phyloP scores from a whole-genome alignment of 78 protist species.

The Dictyostelium capitatum region DNA sequence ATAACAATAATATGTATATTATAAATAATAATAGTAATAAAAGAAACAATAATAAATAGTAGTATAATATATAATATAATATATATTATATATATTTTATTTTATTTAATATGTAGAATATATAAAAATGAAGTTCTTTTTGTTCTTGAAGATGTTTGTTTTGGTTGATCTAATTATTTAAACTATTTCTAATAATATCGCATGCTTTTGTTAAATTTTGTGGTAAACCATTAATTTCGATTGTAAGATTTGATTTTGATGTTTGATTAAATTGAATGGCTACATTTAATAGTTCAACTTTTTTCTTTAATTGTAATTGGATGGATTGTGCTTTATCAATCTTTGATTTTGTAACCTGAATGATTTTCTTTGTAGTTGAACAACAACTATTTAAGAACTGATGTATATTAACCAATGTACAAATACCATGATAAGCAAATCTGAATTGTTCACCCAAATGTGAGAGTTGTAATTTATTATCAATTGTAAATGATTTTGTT shows the following conservation, averaged over 20 bases:
- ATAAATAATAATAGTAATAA: too few relatives aligned
- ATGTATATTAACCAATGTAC: background rate
- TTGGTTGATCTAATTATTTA: background rate
- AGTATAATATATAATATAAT: too few relatives aligned
- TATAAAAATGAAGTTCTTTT: too few relatives aligned
- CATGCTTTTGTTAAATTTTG: background rate
- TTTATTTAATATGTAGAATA: too few relatives aligned
- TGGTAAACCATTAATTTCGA: background rate
- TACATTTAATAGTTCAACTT: background rate
- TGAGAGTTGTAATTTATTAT: background rate
- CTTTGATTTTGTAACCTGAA: background rate
- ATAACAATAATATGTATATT: too few relatives aligned
- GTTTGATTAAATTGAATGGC: background rate
- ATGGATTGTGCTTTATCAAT: background rate
- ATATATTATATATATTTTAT: too few relatives aligned
- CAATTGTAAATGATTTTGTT: background rate
- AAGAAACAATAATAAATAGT: too few relatives aligned
- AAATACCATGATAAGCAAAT: slow-evolving; percentile 25
- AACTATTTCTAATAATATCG: background rate
- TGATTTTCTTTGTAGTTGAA: background rate
- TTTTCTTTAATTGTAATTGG: background rate
- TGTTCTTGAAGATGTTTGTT: too few relatives aligned
- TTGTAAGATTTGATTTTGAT: background rate
- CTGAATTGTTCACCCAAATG: background rate
- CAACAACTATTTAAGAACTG: background rate